Evolutionary conservation across 768 basidiomycete genomes (phyloP), one percentile per base, ranked within the genome.

Genomic region (Leucosporidium yakuticum): DNA sequence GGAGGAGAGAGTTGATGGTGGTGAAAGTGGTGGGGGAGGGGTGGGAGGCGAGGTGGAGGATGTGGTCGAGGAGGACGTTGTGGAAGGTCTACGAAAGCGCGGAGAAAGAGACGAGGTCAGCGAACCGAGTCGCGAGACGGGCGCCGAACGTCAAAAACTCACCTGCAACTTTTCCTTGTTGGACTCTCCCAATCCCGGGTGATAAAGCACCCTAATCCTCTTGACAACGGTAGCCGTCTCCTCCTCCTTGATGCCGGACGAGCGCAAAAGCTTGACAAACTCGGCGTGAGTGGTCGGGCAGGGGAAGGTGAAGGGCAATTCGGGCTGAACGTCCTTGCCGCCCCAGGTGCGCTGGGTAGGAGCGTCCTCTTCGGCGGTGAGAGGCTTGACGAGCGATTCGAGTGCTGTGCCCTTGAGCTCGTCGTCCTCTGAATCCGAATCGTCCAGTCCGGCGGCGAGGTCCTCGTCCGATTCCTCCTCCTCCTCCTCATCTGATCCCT

Each of bases 161-260:
- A 91, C 94, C 85, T 95, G 91, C 27, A 98, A 81, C 79, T 90
- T 96, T 77, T 84, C 83, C 76, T 93, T 96, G 81, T 99, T 98
- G 25, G 90, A 92, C 25, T 87, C 85, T 2, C 85, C 87, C n/a
- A 98, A 81, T 76, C 91, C 95, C 1, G 94, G 89, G 76, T 99
- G 96, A 76, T 96, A 87, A 12, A 98, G 80, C 1, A 90, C 84
- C 17, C 94, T 85, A 56, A 98, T 93, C 54, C 96, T 88, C 75
- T 97, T 88, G 47, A 97, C 82, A 2, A 97, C 91, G 0, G 82
- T 86, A 6, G 87, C 84, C 2, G 95, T 77, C 68, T 95, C 88
- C 32, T 84, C 80, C 53, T 91, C 88, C 31, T 62, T 63, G 59
- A 74, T 60, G 21, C 85, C 82, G 23, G 93, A 77, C 50, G 82